Evolutionary conservation across 805 yeast species (phyloP).

Genomic region (Candida chauliodis): DNA sequence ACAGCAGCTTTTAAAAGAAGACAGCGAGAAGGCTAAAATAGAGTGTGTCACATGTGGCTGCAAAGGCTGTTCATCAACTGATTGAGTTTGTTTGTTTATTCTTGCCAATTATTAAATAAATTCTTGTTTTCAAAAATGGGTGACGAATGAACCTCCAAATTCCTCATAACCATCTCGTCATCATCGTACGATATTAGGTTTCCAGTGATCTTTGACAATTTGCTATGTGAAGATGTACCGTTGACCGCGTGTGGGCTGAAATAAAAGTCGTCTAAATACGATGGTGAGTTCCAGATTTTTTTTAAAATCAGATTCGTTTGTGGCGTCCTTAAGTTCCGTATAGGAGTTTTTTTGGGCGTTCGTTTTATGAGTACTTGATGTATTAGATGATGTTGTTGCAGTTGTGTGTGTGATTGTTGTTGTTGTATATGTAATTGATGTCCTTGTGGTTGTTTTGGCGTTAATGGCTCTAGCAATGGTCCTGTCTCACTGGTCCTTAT

Average conservation of each 20-base stretch:
- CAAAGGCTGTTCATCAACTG: constrained; percentile 76
- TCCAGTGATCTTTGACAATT: constrained; percentile 16
- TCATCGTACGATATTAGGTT: constrained; percentile 40
- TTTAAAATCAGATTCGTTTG: constrained; percentile 43
- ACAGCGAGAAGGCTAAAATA: constrained; percentile 19
- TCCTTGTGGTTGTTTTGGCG: constrained; percentile 37
- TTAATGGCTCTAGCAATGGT: constrained; percentile 61
- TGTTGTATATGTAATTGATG: constrained; percentile 20
- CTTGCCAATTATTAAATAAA: constrained; percentile 7
- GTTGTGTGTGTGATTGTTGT: constrained; percentile 25
- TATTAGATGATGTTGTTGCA: constrained; percentile 2
- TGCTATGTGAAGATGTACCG: constrained; percentile 8
- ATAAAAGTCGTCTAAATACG: constrained; percentile 64
- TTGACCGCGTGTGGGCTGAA: constrained; percentile 36
- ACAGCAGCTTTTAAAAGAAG: constrained; percentile 39
- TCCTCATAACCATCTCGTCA: constrained; percentile 43
- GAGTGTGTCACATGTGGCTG: constrained; percentile 84
- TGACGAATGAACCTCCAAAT: constrained; percentile 24
- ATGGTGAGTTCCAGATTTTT: constrained; percentile 63
- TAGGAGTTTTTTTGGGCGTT: constrained; percentile 41
- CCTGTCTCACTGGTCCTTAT: constrained; percentile 56
- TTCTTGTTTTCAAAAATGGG: constrained; percentile 9
- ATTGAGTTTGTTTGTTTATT: constrained; percentile 31
- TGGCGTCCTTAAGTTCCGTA: constrained; percentile 36
- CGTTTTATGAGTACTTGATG: constrained; percentile 10